phyloP scores from a whole-genome alignment of 2,329 filamentous ascomycete species.

The Epichloe hybrida region DNA sequence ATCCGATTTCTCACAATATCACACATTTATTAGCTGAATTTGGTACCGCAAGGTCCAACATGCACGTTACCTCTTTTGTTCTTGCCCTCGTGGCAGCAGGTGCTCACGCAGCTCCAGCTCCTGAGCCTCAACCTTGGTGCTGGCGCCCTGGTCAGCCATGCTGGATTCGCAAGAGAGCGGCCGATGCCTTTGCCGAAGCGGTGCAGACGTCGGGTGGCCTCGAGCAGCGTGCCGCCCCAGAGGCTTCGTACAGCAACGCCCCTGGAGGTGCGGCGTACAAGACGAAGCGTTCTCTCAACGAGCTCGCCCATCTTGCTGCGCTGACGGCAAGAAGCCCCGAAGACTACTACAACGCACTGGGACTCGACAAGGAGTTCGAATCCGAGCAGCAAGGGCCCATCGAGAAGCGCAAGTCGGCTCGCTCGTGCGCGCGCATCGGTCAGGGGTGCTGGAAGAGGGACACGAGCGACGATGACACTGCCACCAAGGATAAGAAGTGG shows the following conservation, averaged over 20 bases:
- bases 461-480: not conserved
- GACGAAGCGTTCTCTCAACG: slow-evolving; percentile 24
- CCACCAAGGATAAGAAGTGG: slow-evolving; percentile 16
- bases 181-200: slow-evolving; percentile 10
- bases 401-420: slow-evolving; percentile 13
- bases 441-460: slow-evolving; percentile 13
- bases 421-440: too few species aligned
- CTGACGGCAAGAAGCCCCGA: slow-evolving; percentile 16
- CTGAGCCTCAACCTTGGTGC: slow-evolving; percentile 13
- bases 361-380: slow-evolving; percentile 14
- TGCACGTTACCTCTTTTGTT: slow-evolving; percentile 18
- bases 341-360: slow-evolving; percentile 20
- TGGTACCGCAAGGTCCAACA: not conserved
- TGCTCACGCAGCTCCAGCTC: slow-evolving; percentile 15
- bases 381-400: slow-evolving; percentile 6
- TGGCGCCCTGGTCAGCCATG: slow-evolving; percentile 17
- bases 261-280: slow-evolving; percentile 22
- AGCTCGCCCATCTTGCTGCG: slow-evolving; percentile 25
- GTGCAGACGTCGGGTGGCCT: slow-evolving; percentile 13
- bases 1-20: not conserved
- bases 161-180: slow-evolving; percentile 10
- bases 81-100: slow-evolving; percentile 25
- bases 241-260: slow-evolving; percentile 19
- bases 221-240: slow-evolving; percentile 12
- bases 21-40: not conserved